A percentile compares a stretch with the other conserved stretches of the same genome.
phyloP scores from a whole-genome alignment of 108 stramenopile genomes.

The Asterionellopsis glacialis region DNA sequence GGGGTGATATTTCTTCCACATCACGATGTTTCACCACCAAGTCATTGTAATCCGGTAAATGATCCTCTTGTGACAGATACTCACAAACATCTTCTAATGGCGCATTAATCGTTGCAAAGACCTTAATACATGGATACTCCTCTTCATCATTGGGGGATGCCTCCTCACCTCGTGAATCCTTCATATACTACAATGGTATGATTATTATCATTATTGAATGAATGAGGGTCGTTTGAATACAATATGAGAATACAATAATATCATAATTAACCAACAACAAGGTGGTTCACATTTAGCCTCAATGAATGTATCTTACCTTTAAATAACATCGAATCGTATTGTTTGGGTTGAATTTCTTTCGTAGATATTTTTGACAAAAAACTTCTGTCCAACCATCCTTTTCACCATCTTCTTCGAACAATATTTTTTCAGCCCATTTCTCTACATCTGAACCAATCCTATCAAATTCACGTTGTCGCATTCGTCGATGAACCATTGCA shows the following conservation, averaged over 20 bases:
- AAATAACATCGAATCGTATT: conserved; percentile 60
- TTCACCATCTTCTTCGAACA: conserved; percentile 43
- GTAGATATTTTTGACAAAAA: conserved; percentile 57
- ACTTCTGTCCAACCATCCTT: conserved; percentile 74
- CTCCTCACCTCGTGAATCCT: conserved; percentile 59
- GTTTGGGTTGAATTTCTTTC: conserved; percentile 49
- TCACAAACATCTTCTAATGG: conserved; percentile 75
- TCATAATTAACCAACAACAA: too few species aligned
- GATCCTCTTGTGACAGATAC: conserved; percentile 57
- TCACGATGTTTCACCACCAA: conserved; percentile 57
- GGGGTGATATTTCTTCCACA: conserved; percentile 41
- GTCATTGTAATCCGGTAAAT: conserved; percentile 70
- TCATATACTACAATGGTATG: conserved; percentile 54
- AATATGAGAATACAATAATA: too few species aligned
- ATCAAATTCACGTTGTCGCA: conserved; percentile 39
- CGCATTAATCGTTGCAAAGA: conserved; percentile 70
- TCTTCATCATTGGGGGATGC: conserved; percentile 31
- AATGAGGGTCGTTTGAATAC: too few species aligned
- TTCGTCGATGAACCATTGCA: conserved; percentile 6
- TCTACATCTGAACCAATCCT: conserved; percentile 61
- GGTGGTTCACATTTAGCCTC: too few species aligned
- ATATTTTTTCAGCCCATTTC: conserved; percentile 49
- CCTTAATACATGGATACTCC: conserved; percentile 76
- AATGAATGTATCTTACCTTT: conserved; percentile 24
- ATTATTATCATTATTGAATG: conserved; percentile 10